Conservation (phyloP, 805 yeast species). For the Ogataea wickerhamii region DNA sequence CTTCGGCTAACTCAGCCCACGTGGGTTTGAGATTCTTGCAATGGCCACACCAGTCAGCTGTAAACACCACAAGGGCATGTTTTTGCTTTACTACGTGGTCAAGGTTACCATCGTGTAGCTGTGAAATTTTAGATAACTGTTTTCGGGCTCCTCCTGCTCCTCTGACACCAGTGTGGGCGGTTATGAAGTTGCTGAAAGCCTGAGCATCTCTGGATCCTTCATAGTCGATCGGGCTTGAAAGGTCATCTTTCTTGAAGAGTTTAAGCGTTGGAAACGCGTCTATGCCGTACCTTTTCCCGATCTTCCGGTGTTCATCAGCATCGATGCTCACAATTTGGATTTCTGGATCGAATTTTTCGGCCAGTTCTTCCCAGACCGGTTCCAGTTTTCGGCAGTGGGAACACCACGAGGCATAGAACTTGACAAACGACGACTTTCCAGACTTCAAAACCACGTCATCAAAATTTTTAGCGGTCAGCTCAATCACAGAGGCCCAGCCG, state of each 20-base stretch:
- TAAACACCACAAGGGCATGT: slow-evolving; percentile 48
- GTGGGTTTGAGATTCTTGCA: slow-evolving; percentile 52
- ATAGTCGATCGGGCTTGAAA: slow-evolving; percentile 49
- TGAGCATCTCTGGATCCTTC: slow-evolving; percentile 51
- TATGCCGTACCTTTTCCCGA: slow-evolving; percentile 48
- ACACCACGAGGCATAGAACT: slow-evolving; percentile 75
- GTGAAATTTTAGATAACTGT: slow-evolving; percentile 22
- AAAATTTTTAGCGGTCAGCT: slow-evolving; percentile 48
- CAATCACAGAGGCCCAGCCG: slow-evolving; percentile 29
- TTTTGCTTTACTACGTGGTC: slow-evolving; percentile 35
- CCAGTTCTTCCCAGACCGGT: slow-evolving; percentile 42
- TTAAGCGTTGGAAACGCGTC: slow-evolving; percentile 65
- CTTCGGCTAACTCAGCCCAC: slow-evolving; percentile 47
- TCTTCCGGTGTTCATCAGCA: slow-evolving; percentile 53
- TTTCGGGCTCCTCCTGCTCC: slow-evolving; percentile 14
- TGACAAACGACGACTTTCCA: slow-evolving; percentile 70
- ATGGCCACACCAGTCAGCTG: slow-evolving; percentile 59
- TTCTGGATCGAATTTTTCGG: slow-evolving; percentile 18
- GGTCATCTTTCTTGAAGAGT: slow-evolving; percentile 49
- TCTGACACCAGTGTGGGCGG: slow-evolving; percentile 32
- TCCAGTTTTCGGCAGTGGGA: slow-evolving; percentile 58
- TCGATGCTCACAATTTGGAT: slow-evolving; percentile 46
- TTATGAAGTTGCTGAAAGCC: slow-evolving; percentile 48
- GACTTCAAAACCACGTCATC: slow-evolving; percentile 54
- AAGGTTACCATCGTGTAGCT: slow-evolving; percentile 27